phyloP scores from a whole-genome alignment of 164 flowering plant species.

The Platanus orientalis region DNA sequence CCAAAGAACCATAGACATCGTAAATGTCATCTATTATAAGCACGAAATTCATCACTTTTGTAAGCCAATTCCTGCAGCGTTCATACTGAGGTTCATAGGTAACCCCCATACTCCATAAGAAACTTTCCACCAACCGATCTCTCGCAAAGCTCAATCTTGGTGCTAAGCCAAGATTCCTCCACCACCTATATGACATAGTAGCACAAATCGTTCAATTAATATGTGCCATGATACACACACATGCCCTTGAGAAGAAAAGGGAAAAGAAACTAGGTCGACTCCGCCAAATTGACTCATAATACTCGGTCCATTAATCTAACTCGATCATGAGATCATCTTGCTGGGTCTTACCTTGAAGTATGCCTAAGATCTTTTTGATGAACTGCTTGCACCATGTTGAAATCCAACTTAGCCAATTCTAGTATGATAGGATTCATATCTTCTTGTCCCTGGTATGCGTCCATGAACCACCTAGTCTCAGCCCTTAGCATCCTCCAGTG shows the following conservation, averaged over 20 bases:
- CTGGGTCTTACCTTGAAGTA: constrained; percentile 22
- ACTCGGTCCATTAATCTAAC: no score
- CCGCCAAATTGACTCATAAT: no score
- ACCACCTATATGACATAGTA: constrained; percentile 34
- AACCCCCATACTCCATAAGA: constrained; percentile 34
- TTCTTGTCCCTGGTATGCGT: constrained; percentile 9
- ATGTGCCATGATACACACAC: not conserved
- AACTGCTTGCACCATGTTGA: constrained; percentile 37
- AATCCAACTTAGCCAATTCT: constrained; percentile 38
- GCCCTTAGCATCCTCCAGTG: constrained; percentile 32
- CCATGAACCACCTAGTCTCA: constrained; percentile 32
- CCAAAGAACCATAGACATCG: constrained; percentile 34
- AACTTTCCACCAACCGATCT: constrained; percentile 42
- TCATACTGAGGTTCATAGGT: constrained; percentile 20
- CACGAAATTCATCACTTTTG: constrained; percentile 30
- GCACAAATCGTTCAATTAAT: not conserved
- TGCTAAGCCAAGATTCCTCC: constrained; percentile 27
- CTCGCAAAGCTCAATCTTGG: constrained; percentile 23
- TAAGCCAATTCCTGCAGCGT: constrained; percentile 23
- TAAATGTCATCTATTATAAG: constrained; percentile 38
- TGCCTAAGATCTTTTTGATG: constrained; percentile 29
- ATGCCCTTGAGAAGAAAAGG: no score
- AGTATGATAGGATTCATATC: constrained; percentile 13
- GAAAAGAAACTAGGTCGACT: no score
- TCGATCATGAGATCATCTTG: no score